These are phyloP conservation scores for Euphorbia pulcherrima DNA, from an alignment of 345 rosid species.

Conservation along the genomic window DNA sequence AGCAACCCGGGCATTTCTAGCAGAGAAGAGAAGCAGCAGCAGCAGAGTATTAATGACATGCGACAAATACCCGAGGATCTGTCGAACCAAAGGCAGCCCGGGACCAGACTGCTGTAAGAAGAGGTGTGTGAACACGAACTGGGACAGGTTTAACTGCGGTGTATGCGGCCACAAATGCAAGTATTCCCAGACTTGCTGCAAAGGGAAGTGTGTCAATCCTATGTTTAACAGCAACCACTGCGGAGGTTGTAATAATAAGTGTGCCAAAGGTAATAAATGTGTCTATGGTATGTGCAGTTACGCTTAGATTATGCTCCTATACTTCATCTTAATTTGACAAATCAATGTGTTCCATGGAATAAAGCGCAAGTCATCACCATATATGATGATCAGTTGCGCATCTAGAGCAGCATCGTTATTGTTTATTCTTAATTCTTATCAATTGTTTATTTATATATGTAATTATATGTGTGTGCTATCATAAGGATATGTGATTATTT, in stretches of 20 bases:
- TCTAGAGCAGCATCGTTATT: background rate
- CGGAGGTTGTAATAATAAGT: slow-evolving; percentile 56
- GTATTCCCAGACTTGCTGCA: slow-evolving; percentile 50
- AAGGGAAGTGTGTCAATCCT: slow-evolving; percentile 54
- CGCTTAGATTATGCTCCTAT: too few relatives aligned
- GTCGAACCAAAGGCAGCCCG: slow-evolving; percentile 44
- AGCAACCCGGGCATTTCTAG: slow-evolving; percentile 12
- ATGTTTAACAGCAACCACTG: slow-evolving; percentile 47
- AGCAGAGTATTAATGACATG: slow-evolving; percentile 32
- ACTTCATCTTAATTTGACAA: too few relatives aligned
- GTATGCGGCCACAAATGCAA: slow-evolving; percentile 52
- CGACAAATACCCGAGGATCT: slow-evolving; percentile 39
- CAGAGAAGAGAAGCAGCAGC: background rate
- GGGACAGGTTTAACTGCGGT: slow-evolving; percentile 47
- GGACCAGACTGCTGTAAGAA: slow-evolving; percentile 59
- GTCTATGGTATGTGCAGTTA: slow-evolving; percentile 57
- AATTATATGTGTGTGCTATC: too few relatives aligned
- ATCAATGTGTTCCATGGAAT: slow-evolving; percentile 1
- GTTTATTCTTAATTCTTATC: slow-evolving; percentile 4
- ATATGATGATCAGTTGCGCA: background rate
- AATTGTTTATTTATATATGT: background rate
- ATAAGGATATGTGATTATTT: too few relatives aligned
- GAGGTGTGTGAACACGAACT: slow-evolving; percentile 43
- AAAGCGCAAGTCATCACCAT: slow-evolving; percentile 6
- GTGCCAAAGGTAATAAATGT: slow-evolving; percentile 48